Evolutionary conservation across 1,139 yeast species (phyloP).

Genomic region (Sugiyamaella xylanicola): DNA sequence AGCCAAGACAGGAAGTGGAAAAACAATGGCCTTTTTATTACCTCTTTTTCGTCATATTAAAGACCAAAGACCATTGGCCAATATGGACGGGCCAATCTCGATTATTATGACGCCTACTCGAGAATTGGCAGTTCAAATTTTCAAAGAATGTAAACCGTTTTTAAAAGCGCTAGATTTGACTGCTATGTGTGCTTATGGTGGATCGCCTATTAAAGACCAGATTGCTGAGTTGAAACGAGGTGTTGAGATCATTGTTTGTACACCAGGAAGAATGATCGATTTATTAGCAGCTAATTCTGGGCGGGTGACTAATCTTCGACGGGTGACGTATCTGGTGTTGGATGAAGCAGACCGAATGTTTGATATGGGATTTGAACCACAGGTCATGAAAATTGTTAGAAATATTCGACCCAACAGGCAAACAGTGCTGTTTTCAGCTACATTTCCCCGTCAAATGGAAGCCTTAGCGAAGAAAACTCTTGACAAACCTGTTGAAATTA

Average conservation of each 20-base stretch:
- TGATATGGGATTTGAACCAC: constrained; percentile 98
- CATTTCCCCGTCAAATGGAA: constrained; percentile 82
- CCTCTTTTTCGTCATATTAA: constrained; percentile 83
- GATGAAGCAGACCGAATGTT: constrained; percentile 98
- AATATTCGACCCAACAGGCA: constrained; percentile 86
- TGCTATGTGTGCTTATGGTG: constrained; percentile 91
- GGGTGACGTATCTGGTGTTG: constrained; percentile 79
- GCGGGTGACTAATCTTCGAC: constrained; percentile 63
- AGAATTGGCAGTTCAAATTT: constrained; percentile 85
- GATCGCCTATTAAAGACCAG: constrained; percentile 79
- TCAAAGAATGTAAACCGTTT: constrained; percentile 65
- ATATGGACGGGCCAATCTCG: constrained; percentile 75
- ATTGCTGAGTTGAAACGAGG: constrained; percentile 80
- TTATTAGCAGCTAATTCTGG: constrained; percentile 83
- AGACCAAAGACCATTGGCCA: constrained; percentile 61
- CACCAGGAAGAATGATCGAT: constrained; percentile 96
- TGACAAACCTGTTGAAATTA: constrained; percentile 66
- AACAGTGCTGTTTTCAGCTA: constrained; percentile 92
- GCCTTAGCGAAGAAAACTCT: constrained; percentile 67
- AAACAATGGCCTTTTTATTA: constrained; percentile 82
- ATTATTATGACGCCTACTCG: constrained; percentile 88
- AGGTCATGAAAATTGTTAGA: constrained; percentile 76
- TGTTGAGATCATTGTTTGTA: constrained; percentile 81
- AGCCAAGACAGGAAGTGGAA: constrained; percentile 97
- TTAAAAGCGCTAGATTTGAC: constrained; percentile 52